Conservation (phyloP, 805 yeast species). For the Barnettozyma californica region DNA sequence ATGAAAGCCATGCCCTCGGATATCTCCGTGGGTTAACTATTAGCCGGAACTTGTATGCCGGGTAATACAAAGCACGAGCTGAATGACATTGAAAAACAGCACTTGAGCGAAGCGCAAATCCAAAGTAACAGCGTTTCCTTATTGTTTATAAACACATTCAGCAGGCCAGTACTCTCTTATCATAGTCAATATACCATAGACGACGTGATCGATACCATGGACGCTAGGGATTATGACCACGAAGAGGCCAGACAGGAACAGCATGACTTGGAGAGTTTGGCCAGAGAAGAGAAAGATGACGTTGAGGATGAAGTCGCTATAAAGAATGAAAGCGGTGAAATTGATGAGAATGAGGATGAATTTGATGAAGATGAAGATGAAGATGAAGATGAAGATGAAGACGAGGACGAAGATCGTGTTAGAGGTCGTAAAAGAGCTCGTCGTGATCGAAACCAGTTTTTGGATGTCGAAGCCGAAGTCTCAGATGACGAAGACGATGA, state of each 20-base stretch:
- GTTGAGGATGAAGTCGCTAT: conserved; percentile 13
- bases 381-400: conserved; percentile 41
- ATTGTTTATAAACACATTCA: no score
- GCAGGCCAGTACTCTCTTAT: neutral
- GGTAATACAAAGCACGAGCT: neutral
- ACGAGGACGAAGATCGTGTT: conserved; percentile 45
- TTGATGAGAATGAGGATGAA: conserved; percentile 31
- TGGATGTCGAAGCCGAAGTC: conserved; percentile 98
- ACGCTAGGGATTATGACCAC: conserved; percentile 18
- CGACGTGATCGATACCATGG: conserved; percentile 13
- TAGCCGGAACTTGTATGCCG: neutral
- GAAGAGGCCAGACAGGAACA: conserved; percentile 20
- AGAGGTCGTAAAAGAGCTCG: conserved; percentile 41
- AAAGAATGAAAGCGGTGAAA: conserved; percentile 7
- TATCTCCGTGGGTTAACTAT: no score
- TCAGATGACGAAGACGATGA: conserved; percentile 97
- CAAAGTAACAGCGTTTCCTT: neutral
- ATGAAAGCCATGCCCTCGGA: no score
- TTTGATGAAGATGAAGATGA: conserved; percentile 29
- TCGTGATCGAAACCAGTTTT: conserved; percentile 61
- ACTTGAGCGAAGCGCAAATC: neutral
- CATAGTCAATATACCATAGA: neutral
- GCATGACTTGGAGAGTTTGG: conserved; percentile 20
- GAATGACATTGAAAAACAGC: neutral
- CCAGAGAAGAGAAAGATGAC: conserved; percentile 23